Conservation (phyloP, 345 rosid species). For the Hypericum perforatum region DNA sequence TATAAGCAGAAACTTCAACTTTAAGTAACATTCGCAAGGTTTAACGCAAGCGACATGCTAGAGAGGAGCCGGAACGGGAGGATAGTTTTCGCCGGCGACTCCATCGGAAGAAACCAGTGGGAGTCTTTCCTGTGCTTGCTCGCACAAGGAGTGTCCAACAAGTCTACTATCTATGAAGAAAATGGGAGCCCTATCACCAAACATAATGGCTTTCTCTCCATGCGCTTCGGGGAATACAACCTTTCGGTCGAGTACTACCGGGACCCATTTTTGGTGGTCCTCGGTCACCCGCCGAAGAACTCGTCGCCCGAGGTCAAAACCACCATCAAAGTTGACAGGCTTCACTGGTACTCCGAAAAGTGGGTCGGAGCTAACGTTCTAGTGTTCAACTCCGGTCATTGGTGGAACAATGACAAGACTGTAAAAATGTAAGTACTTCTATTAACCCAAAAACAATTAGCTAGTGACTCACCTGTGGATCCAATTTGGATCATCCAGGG, state of each 20-base stretch:
- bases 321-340: conserved; percentile 46
- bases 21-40: conserved; percentile 22
- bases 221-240: conserved; percentile 58
- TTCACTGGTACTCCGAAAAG: conserved; percentile 52
- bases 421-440: conserved; percentile 22
- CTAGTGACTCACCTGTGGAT: not conserved
- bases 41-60: conserved; percentile 60
- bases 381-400: conserved; percentile 69
- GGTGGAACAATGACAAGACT: conserved; percentile 80
- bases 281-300: conserved; percentile 45
- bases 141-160: conserved; percentile 41
- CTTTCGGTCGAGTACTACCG: conserved; percentile 73
- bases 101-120: conserved; percentile 90
- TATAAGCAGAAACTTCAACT: not conserved
- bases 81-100: conserved; percentile 83
- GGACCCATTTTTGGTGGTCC: conserved; percentile 53
- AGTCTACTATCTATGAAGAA: conserved; percentile 57
- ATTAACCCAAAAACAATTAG: too few species aligned
- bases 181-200: conserved; percentile 59
- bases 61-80: conserved; percentile 64
- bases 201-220: conserved; percentile 80
- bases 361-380: conserved; percentile 70
- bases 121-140: conserved; percentile 80
- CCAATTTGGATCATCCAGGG: conserved; percentile 29
- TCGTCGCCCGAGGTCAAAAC: conserved; percentile 28